Percentiles rank a stretch among this genome's conserved stretches.
Evolutionary conservation across 768 basidiomycete species (phyloP).

Genomic region (Mycena galericulata): DNA sequence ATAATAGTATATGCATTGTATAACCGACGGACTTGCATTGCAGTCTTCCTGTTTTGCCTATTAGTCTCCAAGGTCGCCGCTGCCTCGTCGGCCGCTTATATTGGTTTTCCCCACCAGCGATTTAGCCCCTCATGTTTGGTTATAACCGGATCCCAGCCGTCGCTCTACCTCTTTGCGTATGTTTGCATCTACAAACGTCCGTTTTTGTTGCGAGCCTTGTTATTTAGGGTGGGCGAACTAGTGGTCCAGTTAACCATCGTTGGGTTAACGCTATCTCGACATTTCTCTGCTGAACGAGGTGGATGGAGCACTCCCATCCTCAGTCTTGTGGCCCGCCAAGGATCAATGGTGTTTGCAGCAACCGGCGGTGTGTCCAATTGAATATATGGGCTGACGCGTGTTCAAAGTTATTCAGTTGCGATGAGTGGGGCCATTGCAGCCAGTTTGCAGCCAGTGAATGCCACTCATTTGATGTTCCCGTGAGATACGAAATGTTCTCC

Average conservation of each 20-base stretch:
- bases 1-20: conserved; percentile 15
- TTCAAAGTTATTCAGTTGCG: conserved; percentile 1
- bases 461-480: conserved; percentile 4
- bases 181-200: neutral
- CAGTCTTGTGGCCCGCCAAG: conserved; percentile 11
- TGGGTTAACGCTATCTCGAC: neutral
- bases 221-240: conserved; percentile 8
- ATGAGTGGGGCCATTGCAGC: conserved; percentile 4
- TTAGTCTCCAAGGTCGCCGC: neutral
- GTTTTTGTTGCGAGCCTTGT: neutral
- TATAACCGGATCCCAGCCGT: neutral
- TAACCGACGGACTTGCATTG: conserved; percentile 1
- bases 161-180: conserved; percentile 1
- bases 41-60: neutral
- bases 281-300: conserved; percentile 5
- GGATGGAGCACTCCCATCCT: conserved; percentile 12
- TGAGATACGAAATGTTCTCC: neutral
- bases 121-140: conserved; percentile 5
- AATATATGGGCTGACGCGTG: neutral
- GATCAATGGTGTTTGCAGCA: conserved; percentile 1
- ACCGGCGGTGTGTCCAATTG: neutral
- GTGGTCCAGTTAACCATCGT: neutral
- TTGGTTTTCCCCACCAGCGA: neutral
- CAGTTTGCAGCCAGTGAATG: neutral
- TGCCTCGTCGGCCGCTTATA: neutral